Percentiles rank a stretch among this genome's conserved stretches.
Evolutionary conservation across 23 red algal genomes (phyloP).

Genomic region (Pyropia haitanensis): DNA sequence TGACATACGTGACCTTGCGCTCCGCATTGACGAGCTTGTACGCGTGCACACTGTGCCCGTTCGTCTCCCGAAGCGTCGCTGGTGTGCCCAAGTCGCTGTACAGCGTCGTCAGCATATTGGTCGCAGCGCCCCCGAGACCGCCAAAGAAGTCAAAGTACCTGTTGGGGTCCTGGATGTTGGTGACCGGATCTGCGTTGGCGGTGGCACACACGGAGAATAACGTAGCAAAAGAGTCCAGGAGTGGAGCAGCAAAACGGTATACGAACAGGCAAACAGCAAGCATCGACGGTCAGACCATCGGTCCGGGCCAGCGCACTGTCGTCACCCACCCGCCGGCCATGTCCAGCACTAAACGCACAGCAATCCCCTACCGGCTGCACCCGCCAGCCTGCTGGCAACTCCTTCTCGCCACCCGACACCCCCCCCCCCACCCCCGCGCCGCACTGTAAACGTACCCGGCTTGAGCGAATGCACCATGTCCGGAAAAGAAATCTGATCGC

Average conservation of each 20-base stretch:
- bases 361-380: too few relatives aligned
- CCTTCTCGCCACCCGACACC: too few relatives aligned
- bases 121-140: constrained; percentile 65
- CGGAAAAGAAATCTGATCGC: constrained; percentile 91
- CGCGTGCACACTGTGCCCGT: constrained; percentile 75
- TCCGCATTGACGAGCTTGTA: constrained; percentile 66
- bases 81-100: constrained; percentile 90
- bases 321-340: too few relatives aligned
- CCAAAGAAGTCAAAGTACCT: constrained; percentile 85
- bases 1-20: constrained; percentile 83
- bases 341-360: too few relatives aligned
- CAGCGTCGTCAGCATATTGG: constrained; percentile 86
- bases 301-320: too few relatives aligned
- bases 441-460: constrained; percentile 11
- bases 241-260: too few relatives aligned
- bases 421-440: too few relatives aligned
- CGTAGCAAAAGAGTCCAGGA: too few relatives aligned
- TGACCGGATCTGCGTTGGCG: constrained; percentile 37
- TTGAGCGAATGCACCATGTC: constrained; percentile 98
- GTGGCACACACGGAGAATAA: too few relatives aligned
- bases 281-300: too few relatives aligned
- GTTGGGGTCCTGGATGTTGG: constrained; percentile 85
- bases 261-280: too few relatives aligned
- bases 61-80: constrained; percentile 75
- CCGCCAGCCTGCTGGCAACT: too few relatives aligned